Percentiles rank a stretch among this genome's conserved stretches.
Conservation (phyloP, 805 yeast genomes). For the Debaryomyces prosopidis region DNA sequence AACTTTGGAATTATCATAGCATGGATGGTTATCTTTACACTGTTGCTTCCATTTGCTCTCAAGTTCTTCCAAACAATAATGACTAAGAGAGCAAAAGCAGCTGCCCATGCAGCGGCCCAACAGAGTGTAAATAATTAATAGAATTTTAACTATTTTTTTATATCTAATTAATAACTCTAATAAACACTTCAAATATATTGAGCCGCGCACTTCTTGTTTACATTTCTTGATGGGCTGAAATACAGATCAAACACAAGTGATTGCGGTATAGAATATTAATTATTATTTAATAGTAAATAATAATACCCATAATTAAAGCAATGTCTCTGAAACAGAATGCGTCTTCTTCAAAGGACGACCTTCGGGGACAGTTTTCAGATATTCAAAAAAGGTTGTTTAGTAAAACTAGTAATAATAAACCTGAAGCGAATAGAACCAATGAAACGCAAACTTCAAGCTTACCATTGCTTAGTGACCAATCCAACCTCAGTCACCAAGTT, state of each 20-base stretch:
- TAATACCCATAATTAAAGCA: not conserved
- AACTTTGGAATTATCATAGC: slow-evolving; percentile 58
- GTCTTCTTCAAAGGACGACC: slow-evolving; percentile 22
- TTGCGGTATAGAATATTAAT: no score
- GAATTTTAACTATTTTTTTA: no score
- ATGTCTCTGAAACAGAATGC: slow-evolving; percentile 7
- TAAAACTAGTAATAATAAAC: slow-evolving; percentile 11
- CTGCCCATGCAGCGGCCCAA: slow-evolving; percentile 1
- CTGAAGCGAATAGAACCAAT: slow-evolving; percentile 13
- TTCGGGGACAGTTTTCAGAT: slow-evolving; percentile 40
- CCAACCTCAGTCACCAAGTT: not conserved
- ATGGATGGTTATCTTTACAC: slow-evolving; percentile 57
- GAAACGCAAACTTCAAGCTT: not conserved
- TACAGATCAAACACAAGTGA: no score
- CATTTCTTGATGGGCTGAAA: not conserved
- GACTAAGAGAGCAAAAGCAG: slow-evolving; percentile 24
- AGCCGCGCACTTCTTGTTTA: slow-evolving; percentile 4
- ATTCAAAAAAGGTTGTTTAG: slow-evolving; percentile 36
- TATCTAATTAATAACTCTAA: no score
- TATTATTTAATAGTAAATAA: not conserved
- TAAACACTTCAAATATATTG: not conserved
- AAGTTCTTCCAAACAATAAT: slow-evolving; percentile 38
- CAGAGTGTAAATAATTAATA: not conserved
- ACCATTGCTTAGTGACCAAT: slow-evolving; percentile 1
- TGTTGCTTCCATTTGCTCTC: slow-evolving; percentile 45